phyloP scores from a whole-genome alignment of 352 stramenopile genomes.

The Halophytophthora polymorphica region DNA sequence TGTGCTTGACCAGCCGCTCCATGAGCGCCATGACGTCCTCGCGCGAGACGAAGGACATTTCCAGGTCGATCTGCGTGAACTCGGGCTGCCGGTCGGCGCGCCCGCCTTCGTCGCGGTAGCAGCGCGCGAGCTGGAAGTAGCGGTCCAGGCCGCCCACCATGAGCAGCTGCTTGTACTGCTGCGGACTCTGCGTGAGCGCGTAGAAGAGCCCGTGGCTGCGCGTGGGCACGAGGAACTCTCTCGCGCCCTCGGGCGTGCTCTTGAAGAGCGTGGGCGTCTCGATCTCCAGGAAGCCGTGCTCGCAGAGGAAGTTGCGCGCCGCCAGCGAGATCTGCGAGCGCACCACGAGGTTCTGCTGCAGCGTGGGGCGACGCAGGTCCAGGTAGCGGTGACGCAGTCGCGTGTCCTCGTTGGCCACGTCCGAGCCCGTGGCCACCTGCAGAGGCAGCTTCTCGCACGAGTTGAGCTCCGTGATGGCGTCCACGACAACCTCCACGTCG shows the following conservation, averaged over 20 bases:
- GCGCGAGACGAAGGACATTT: conserved; percentile 84
- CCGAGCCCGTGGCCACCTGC: conserved; percentile 54
- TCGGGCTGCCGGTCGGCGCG: conserved; percentile 87
- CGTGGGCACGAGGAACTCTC: conserved; percentile 86
- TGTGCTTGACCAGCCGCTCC: conserved; percentile 67
- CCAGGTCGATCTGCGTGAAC: conserved; percentile 90
- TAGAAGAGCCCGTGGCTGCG: conserved; percentile 73
- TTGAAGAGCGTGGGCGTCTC: conserved; percentile 89
- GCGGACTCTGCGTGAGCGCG: conserved; percentile 86
- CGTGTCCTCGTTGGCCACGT: conserved; percentile 67
- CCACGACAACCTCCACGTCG: conserved; percentile 68
- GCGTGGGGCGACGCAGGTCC: conserved; percentile 62
- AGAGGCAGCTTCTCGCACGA: conserved; percentile 51
- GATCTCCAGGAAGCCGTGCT: conserved; percentile 80
- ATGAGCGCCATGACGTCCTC: conserved; percentile 75
- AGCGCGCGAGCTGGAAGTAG: conserved; percentile 90
- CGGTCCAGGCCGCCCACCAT: conserved; percentile 87
- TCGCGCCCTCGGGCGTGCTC: conserved; percentile 80
- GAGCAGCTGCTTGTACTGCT: conserved; percentile 92
- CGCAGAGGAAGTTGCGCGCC: conserved; percentile 66
- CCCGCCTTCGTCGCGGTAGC: conserved; percentile 87
- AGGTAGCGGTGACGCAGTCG: conserved; percentile 77
- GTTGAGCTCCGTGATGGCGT: conserved; percentile 62
- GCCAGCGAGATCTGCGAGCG: conserved; percentile 69
- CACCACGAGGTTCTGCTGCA: conserved; percentile 82